Conservation (phyloP, 495 filamentous ascomycete species). For the Hypoxylon lenormandii region DNA sequence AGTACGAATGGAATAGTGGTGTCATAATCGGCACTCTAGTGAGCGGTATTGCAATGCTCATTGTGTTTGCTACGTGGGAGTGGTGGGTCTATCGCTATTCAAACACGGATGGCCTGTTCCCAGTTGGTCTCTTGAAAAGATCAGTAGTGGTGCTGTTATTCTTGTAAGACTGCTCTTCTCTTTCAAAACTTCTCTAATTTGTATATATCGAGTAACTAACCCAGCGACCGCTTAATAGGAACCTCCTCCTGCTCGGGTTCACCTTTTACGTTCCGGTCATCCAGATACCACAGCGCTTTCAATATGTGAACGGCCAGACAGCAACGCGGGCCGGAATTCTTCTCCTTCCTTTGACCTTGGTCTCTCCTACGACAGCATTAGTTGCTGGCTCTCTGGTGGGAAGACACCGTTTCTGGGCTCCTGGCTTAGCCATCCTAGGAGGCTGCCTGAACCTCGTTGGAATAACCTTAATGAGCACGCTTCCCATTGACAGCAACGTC, state of each 20-base stretch:
- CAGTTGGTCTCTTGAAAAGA: constrained; percentile 26
- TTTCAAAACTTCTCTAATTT: neutral
- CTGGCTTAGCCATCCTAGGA: constrained; percentile 22
- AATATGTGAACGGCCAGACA: constrained; percentile 28
- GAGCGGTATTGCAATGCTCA: constrained; percentile 15
- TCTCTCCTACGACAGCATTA: constrained; percentile 23
- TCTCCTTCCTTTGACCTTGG: constrained; percentile 25
- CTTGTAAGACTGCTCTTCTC: constrained; percentile 8
- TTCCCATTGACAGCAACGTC: constrained; percentile 7
- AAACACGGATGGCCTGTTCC: constrained; percentile 23
- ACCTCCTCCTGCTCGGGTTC: constrained; percentile 23
- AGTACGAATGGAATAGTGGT: constrained; percentile 9
- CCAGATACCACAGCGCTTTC: constrained; percentile 29
- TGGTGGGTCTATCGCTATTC: constrained; percentile 22
- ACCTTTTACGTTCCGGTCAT: constrained; percentile 31
- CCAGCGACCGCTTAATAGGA: neutral
- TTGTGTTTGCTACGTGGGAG: constrained; percentile 24
- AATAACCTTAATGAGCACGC: constrained; percentile 28
- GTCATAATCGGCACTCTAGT: constrained; percentile 27
- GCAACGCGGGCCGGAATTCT: constrained; percentile 28
- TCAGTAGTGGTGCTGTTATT: constrained; percentile 28
- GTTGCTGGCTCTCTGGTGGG: constrained; percentile 22
- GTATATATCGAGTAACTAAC: neutral
- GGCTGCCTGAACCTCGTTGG: constrained; percentile 22
- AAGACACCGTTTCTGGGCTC: constrained; percentile 27